Conservation (phyloP, 2,329 filamentous ascomycete species). For the Ciborinia camelliae region DNA sequence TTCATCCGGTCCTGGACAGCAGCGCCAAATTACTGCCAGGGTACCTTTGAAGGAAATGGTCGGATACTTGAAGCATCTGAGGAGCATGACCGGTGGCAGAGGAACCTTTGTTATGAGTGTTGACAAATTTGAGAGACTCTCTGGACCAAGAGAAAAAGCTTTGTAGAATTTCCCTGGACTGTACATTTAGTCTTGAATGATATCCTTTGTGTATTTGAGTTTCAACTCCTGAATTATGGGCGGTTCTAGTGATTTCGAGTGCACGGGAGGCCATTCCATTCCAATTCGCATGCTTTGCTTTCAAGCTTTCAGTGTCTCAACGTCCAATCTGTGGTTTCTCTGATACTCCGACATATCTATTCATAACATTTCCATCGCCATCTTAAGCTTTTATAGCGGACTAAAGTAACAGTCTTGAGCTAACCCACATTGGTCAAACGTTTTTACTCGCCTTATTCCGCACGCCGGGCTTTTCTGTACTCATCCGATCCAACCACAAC, state of each 20-base stretch:
- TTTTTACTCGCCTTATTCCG: too few species aligned
- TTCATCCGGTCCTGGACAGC: slow-evolving; percentile 48
- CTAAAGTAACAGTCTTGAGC: background rate
- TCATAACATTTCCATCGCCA: background rate
- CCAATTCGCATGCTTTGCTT: background rate
- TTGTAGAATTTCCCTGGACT: slow-evolving; percentile 22
- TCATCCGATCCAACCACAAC: too few species aligned
- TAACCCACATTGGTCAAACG: too few species aligned
- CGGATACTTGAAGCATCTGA: slow-evolving; percentile 83
- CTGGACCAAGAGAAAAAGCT: slow-evolving; percentile 48
- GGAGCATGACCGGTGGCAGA: slow-evolving; percentile 83
- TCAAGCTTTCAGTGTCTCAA: background rate
- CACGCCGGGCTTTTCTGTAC: too few species aligned
- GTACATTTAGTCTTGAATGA: background rate
- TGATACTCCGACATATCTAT: background rate
- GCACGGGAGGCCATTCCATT: background rate
- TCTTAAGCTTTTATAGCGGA: background rate
- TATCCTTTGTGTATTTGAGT: background rate
- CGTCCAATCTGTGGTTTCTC: background rate
- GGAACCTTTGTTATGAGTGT: slow-evolving; percentile 74
- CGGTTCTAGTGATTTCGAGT: background rate
- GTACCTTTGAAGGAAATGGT: slow-evolving; percentile 97
- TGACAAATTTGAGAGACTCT: slow-evolving; percentile 68
- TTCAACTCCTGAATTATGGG: background rate
- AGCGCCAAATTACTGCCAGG: slow-evolving; percentile 71